Conservation (phyloP, 805 yeast species). For the Cyberlindnera xishuangbannaensis region DNA sequence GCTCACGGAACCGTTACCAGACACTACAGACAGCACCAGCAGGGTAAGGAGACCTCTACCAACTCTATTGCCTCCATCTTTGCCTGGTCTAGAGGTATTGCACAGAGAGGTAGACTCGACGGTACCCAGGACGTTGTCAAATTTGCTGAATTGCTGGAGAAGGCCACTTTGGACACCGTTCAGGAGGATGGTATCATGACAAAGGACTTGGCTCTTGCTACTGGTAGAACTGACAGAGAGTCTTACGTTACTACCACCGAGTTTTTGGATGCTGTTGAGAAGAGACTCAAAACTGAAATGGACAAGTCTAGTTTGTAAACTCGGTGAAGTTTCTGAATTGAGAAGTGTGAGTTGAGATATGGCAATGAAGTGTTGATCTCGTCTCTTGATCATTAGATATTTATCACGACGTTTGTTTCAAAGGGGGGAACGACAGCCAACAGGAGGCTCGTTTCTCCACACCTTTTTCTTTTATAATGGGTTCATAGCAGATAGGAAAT, state of each 20-base stretch:
- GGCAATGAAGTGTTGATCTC: conserved; percentile 11
- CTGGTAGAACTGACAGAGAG: conserved; percentile 78
- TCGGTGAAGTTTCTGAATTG: no score
- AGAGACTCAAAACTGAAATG: conserved; percentile 38
- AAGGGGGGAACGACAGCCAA: no score
- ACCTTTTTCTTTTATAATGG: no score
- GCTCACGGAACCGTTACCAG: conserved; percentile 99
- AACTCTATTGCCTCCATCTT: conserved; percentile 96
- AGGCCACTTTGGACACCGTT: conserved; percentile 84
- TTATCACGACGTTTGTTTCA: no score
- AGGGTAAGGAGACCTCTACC: conserved; percentile 95
- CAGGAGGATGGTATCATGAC: conserved; percentile 85
- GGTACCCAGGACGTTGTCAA: conserved; percentile 78
- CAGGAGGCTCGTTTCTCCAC: no score
- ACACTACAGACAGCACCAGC: conserved; percentile 93
- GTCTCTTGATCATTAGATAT: no score
- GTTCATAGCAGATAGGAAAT: conserved; percentile 24
- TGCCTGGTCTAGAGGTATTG: conserved; percentile 94
- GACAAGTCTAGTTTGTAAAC: conserved; percentile 19
- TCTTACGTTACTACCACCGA: conserved; percentile 88
- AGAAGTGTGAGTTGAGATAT: no score
- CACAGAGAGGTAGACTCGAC: conserved; percentile 89
- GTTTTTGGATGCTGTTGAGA: conserved; percentile 74
- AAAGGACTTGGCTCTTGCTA: conserved; percentile 88
- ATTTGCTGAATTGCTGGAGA: conserved; percentile 75